Evolutionary conservation across 352 stramenopile species (phyloP).

Genomic region (Phytopythium mirpurense): DNA sequence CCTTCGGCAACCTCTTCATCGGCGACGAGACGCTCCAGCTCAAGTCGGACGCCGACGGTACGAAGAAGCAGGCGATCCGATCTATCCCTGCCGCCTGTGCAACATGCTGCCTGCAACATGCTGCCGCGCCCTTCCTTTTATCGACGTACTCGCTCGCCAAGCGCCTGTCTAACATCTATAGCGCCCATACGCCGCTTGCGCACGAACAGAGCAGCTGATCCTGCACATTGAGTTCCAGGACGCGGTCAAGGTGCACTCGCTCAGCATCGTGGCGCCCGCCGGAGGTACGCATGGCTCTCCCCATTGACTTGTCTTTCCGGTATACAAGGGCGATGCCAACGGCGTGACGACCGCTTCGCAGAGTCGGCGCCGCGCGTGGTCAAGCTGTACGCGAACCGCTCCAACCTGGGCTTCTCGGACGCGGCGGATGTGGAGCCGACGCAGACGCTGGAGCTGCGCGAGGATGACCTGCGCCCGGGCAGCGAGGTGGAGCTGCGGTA

Average conservation of each 20-base stretch:
- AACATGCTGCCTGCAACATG: too few species aligned
- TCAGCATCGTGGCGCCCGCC: conserved; percentile 47
- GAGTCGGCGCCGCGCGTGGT: conserved; percentile 53
- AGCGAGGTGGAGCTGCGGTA: conserved; percentile 71
- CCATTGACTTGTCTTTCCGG: background rate
- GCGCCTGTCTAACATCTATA: too few species aligned
- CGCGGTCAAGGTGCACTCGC: conserved; percentile 70
- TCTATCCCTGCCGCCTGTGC: too few species aligned
- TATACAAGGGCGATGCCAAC: too few species aligned
- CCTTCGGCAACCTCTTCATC: conserved; percentile 75
- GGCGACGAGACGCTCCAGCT: conserved; percentile 70
- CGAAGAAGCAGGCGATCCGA: too few species aligned
- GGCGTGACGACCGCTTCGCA: too few species aligned
- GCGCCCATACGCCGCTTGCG: too few species aligned
- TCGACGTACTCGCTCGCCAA: too few species aligned
- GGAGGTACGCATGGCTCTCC: conserved; percentile 20
- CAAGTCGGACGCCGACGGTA: conserved; percentile 75
- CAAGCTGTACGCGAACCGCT: conserved; percentile 71
- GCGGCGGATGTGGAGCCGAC: conserved; percentile 61
- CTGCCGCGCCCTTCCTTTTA: too few species aligned
- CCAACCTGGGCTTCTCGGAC: conserved; percentile 73
- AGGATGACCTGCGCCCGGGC: conserved; percentile 42
- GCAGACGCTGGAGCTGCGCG: conserved; percentile 57
- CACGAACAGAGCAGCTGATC: conserved; percentile 60
- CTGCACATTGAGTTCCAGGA: conserved; percentile 83